Evolutionary conservation across 2,329 filamentous ascomycete species (phyloP), one percentile per base, ranked within the genome.

Genomic region (Xylaria sp.): DNA sequence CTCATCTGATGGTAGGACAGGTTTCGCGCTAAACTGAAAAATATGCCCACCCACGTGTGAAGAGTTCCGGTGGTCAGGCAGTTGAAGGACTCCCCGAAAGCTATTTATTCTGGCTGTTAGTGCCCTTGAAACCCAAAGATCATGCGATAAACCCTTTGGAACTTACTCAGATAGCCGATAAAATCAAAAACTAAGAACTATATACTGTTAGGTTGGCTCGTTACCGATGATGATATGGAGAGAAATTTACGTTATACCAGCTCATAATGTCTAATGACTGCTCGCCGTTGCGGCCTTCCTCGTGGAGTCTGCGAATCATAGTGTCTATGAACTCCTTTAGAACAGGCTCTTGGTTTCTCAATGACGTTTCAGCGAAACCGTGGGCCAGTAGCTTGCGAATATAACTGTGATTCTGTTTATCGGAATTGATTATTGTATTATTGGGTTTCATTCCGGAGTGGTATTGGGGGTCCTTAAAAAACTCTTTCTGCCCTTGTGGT

Each of bases 31-130:
- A 53, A 1, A 40, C 66, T 60, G 44, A 69, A 69, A 16, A 66
- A 69, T 44, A 55, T 58, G 6, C 29, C 29, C 1, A 62, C 51
- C 61, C 66, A 69, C 5, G 16, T 54, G 21, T 69, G 66, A 12
- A 69, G 44, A 23, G 44, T 47, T 12, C 60, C 57, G 3, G 51
- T 62, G 35, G 35, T 58, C 1, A 69, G 61, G 23, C 66, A 65
- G 29, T 69, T 25, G 23, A 69, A 69, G 10, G 62, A 63, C 5
- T 69, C 63, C 3, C 63, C 66, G 13, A 69, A 65, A 1, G 62
- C 57, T 68, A 16, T 59, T 42, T 18, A 58, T 5, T 21, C 18
- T 3, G 1, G 21, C 6, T 3, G 25, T 60, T 6, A 68, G 51
- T 23, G 21, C 48, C 23, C 2, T 21, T 8, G 12, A 27, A 12